Base-by-base conservation (phyloP, 495 filamentous ascomycete species). In the Aspergillus coremiiformis region DNA sequence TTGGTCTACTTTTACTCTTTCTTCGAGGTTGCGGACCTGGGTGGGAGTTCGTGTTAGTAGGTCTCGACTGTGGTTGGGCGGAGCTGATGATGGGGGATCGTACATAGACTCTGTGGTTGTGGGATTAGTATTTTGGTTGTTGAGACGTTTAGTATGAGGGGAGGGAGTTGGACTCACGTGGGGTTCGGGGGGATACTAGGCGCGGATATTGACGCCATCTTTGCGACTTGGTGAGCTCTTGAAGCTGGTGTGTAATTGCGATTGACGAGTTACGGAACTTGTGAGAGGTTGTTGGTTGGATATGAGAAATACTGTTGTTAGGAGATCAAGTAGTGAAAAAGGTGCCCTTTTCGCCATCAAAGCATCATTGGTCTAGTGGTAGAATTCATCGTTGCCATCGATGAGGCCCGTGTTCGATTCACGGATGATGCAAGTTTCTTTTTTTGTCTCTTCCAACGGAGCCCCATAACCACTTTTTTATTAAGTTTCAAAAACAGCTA, bases 21-120 rank as follows among this genome's bases (percentile, higher is more conserved):
- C 94, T 70, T 96, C 87, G 53, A 98, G 83, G 67, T 96, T 96
- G 56, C 84, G 86, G 63, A 95, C 84, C 78, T 97, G 51, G 43
- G 39, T 27, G 17, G 21, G 39, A 21, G 51, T 45, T 24, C 51
- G 30, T 24, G 57, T 62, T 43, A 55, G 60, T 51, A 46, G 32
- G 46, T n/a, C n/a, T n/a, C n/a, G n/a, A n/a, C 41, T 43, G 52
- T 41, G 52, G 53, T 43, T 23, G 50, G 39, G 42, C 53, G 54
- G 37, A 47, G 45, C 47, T 54, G 55, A 49, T 45, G 55, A 41
- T 46, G 44, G 44, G 35, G 65, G 4, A 27, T 27, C 69, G 44
- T 72, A 80, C 77, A 58, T 80, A 80, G 64, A 80, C 77, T 58
- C 77, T 80, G 58, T 27, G 50, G 53, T 47, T 56, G 54, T 44